These are phyloP conservation scores for Pythium aristosporum DNA, from an alignment of 352 stramenopile genomes.

Conservation along the genomic window DNA sequence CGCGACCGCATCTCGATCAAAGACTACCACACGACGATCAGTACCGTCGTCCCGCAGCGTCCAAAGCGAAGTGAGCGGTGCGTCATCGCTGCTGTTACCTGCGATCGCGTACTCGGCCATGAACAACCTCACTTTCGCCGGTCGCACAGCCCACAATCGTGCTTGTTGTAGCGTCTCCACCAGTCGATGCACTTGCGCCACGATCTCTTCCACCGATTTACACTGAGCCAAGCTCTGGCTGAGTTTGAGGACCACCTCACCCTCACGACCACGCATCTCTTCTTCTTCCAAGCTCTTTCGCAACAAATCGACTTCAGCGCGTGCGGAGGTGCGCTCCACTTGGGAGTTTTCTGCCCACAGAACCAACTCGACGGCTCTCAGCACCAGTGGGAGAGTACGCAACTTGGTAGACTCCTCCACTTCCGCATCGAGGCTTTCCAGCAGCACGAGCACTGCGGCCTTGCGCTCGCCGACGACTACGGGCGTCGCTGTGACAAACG, in stretches of 20 bases:
- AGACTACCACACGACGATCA: not conserved
- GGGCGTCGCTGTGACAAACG: conserved; percentile 1
- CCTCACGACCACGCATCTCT: not conserved
- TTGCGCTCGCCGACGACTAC: not conserved
- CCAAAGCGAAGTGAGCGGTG: conserved; percentile 9
- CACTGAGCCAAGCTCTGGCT: not conserved
- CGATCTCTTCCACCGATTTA: conserved; percentile 5
- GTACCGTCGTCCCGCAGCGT: not conserved
- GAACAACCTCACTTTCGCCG: conserved; percentile 2
- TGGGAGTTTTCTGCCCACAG: not conserved
- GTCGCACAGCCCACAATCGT: not conserved
- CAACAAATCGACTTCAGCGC: not conserved
- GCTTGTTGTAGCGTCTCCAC: not conserved
- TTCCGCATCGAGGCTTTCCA: not conserved
- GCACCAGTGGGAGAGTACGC: not conserved
- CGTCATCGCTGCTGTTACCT: not conserved
- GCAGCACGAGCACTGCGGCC: conserved; percentile 4
- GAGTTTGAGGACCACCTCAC: not conserved
- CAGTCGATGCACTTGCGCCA: not conserved
- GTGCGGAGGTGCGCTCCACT: not conserved
- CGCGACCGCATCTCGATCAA: not conserved
- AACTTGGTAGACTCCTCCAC: not conserved
- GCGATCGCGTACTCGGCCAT: conserved; percentile 4
- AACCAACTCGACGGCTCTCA: not conserved
- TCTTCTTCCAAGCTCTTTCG: not conserved